A percentile compares a stretch with the other conserved stretches of the same genome.
Conservation (phyloP, 2,329 filamentous ascomycete genomes). For the Saccharata proteae region DNA sequence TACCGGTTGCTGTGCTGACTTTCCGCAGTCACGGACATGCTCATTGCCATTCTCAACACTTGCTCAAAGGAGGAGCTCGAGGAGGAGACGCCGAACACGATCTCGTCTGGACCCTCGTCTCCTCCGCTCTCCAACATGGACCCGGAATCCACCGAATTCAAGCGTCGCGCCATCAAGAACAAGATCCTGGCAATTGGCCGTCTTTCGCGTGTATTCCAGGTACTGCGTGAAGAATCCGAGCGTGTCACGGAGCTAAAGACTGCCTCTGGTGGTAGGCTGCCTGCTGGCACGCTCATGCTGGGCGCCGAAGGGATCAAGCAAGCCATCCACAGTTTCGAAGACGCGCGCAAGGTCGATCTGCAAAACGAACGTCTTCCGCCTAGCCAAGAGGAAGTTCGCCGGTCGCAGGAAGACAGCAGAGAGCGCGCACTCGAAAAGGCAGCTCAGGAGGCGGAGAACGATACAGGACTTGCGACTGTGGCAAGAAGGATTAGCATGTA, state of each 20-base stretch:
- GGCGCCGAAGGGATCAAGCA: slow-evolving; percentile 98
- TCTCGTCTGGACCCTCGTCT: slow-evolving; percentile 59
- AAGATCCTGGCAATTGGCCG: slow-evolving; percentile 97
- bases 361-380: slow-evolving; percentile 94
- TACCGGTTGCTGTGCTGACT: slow-evolving; percentile 18
- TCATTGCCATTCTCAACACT: slow-evolving; percentile 94
- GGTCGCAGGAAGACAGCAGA: slow-evolving; percentile 69
- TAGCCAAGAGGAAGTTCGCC: slow-evolving; percentile 79
- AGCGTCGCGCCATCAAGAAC: slow-evolving; percentile 96
- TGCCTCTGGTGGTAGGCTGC: slow-evolving; percentile 79
- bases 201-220: slow-evolving; percentile 94
- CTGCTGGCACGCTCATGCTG: slow-evolving; percentile 92
- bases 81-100: slow-evolving; percentile 68
- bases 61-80: slow-evolving; percentile 97
- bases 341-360: slow-evolving; percentile 89
- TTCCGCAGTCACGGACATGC: slow-evolving; percentile 72
- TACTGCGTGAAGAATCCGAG: slow-evolving; percentile 93
- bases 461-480: slow-evolving; percentile 72
- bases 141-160: slow-evolving; percentile 81
- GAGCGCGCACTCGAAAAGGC: slow-evolving; percentile 77
- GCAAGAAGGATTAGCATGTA: slow-evolving; percentile 93
- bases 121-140: slow-evolving; percentile 58
- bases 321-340: slow-evolving; percentile 92
- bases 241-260: slow-evolving; percentile 96
- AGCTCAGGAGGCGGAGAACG: slow-evolving; percentile 79